A percentile compares a stretch with the other conserved stretches of the same genome.
Conservation (phyloP, 768 basidiomycete genomes). For the Coprinopsis cinerea region DNA sequence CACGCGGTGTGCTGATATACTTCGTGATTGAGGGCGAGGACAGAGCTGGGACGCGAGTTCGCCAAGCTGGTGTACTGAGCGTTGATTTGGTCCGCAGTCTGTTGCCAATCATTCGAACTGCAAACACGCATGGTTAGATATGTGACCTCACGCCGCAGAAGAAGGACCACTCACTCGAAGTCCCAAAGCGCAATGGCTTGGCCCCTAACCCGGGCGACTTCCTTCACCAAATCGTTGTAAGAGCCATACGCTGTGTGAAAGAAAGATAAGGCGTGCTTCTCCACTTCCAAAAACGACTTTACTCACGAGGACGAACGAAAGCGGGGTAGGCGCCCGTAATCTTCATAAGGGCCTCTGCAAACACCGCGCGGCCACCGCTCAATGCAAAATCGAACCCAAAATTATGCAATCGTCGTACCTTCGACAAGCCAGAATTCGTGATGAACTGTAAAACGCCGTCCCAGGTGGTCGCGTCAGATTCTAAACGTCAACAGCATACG, state of each 20-base stretch:
- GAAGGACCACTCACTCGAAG: constrained; percentile 14
- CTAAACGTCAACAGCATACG: constrained; percentile 1
- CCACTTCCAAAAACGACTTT: too few species aligned
- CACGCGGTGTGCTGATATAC: background rate
- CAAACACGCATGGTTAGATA: background rate
- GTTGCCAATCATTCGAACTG: constrained; percentile 1
- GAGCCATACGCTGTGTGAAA: constrained; percentile 13
- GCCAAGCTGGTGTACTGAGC: background rate
- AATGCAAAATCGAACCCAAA: too few species aligned
- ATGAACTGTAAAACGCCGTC: constrained; percentile 15
- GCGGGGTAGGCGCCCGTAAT: constrained; percentile 21
- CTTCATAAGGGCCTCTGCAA: constrained; percentile 18
- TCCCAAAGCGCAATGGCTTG: constrained; percentile 17
- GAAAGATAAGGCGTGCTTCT: constrained; percentile 16
- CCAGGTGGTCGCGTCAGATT: constrained; percentile 10
- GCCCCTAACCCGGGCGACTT: constrained; percentile 12
- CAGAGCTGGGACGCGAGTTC: background rate
- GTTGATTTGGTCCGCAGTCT: background rate
- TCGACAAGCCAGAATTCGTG: constrained; percentile 17
- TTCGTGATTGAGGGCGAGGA: constrained; percentile 1
- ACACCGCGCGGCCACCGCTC: too few species aligned
- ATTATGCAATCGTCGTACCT: too few species aligned
- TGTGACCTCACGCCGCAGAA: background rate
- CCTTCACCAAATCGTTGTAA: constrained; percentile 12
- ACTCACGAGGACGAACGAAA: constrained; percentile 22